Base-by-base conservation (phyloP, 2,329 filamentous ascomycete genomes). In the Neonectria sp. region DNA sequence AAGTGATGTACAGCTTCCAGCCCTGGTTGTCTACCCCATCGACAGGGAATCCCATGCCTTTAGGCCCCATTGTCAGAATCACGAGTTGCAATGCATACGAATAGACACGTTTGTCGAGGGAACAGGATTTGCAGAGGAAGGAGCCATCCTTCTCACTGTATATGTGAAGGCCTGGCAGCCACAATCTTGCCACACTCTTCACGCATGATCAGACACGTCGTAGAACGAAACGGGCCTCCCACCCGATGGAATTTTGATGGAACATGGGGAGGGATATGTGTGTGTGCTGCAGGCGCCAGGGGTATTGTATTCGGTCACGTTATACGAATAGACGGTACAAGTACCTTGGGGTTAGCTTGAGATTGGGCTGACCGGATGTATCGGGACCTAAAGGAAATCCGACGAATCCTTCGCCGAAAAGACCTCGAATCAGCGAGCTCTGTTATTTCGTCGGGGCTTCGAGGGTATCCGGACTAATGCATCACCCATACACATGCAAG, bases 11-110 rank as follows among this genome's bases (percentile, higher is more conserved):
- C 15, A 81, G 77, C 31, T 78, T 75, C 60, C 78, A 75, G 31
- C 81, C 80, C 65, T 80, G 75, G 59, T 78, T 73, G 25, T 78
- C 77, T 65, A 79, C 79, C 63, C 72, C 79, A 31, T 78, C 79
- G 24, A 74, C 71, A 12, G 77, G 73, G 59, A 78, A 66, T 45
- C 73, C 73, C 70, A 75, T 71, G 15, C 72, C 69, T 57, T 63
- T 67, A 43, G 55, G 45, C 31, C 63, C 69, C 67, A 69, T 71
- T 43, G 33, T 65, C 27, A 33, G 6, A 21, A 35, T 53, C 11
- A 24, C 17, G 49, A n/a, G 25, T 51, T n/a, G 15, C 24, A n/a
- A 15, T 35, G 29, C 40, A 45, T 40, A 40, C 35, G 15, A 17
- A 17, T 45, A 21, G 40, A 45, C 8, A 21, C n/a, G 40, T 45